Evolutionary conservation across 139 green algal genomes (phyloP), one percentile per base, ranked within the genome.

Genomic region (Tetradesmus obliquus): DNA sequence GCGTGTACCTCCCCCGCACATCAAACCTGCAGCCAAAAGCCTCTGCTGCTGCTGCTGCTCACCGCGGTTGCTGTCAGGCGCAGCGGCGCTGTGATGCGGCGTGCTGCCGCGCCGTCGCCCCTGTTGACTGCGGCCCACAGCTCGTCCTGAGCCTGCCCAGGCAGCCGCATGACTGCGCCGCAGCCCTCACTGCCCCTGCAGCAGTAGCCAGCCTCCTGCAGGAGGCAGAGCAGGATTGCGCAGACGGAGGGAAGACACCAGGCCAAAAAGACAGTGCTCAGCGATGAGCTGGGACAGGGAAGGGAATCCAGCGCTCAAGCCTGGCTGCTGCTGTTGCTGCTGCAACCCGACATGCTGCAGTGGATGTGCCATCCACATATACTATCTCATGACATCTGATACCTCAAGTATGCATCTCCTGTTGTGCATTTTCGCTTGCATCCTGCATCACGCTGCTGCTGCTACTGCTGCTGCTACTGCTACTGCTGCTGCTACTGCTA

Each of bases 131-230:
- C 88, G 7, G 71, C 79, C 94, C 92, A 95, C 79, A 95, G 85
- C 55, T 89, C 88, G 0, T 94, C 91, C 89, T 94, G 94, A 22
- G 93, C 92, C 9, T 66, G 71, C 6, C 72, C 89, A 10, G 91
- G 76, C 95, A 97, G 94, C 4, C 96, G 92, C 95, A 97, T 97
- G 3, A 97, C 94, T 0, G 92, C 90, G 20, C 72, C 71, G 66
- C 74, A 90, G 87, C 91, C 93, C n/a, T 94, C 92, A 3, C 72
- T 89, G 86, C 94, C 94, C 0, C 86, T 84, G 71, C 91, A 93
- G 82, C 96, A 93, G 86, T 93, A 93, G 20, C 92, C 90, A 1
- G 95, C 94, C 92, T 97, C 95, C 93, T 94, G 92, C 8, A 76
- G 5, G 69, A 3, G 55, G 55, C 15, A 57, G 12, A 45, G 32